Evolutionary conservation across 139 green algal genomes (phyloP).

Genomic region (Tetratostichococcus sp.): DNA sequence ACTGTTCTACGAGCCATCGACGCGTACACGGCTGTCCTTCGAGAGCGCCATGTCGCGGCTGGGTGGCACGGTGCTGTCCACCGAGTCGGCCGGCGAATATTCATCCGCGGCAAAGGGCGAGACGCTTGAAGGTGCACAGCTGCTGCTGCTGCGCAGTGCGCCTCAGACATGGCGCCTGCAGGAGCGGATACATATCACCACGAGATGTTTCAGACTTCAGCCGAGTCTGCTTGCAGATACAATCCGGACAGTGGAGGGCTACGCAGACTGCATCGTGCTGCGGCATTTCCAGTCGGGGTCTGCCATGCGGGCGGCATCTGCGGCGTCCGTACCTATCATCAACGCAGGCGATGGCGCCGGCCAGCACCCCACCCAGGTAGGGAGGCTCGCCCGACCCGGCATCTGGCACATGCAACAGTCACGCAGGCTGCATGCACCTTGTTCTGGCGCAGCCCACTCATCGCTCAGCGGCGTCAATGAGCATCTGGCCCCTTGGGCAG

Average conservation of each 20-base stretch:
- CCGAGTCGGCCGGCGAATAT: slow-evolving; percentile 93
- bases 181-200: no score
- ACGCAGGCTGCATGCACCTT: no score
- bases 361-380: slow-evolving; percentile 96
- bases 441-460: no score
- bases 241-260: slow-evolving; percentile 94
- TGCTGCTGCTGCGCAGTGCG: no score
- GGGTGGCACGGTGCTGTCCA: slow-evolving; percentile 91
- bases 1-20: slow-evolving; percentile 99
- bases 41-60: slow-evolving; percentile 92
- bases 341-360: slow-evolving; percentile 96
- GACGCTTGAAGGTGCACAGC: slow-evolving; percentile 81
- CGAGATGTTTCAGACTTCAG: not conserved
- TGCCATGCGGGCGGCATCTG: slow-evolving; percentile 72
- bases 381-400: no score
- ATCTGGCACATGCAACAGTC: no score
- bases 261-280: slow-evolving; percentile 95
- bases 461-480: no score
- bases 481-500: no score
- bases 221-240: slow-evolving; percentile 77
- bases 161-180: no score
- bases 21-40: slow-evolving; percentile 94
- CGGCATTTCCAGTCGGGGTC: slow-evolving; percentile 86
- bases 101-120: slow-evolving; percentile 98
- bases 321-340: slow-evolving; percentile 85